Base-by-base conservation (phyloP, 2,329 filamentous ascomycete genomes). In the Ceratocystis smalleyi region DNA sequence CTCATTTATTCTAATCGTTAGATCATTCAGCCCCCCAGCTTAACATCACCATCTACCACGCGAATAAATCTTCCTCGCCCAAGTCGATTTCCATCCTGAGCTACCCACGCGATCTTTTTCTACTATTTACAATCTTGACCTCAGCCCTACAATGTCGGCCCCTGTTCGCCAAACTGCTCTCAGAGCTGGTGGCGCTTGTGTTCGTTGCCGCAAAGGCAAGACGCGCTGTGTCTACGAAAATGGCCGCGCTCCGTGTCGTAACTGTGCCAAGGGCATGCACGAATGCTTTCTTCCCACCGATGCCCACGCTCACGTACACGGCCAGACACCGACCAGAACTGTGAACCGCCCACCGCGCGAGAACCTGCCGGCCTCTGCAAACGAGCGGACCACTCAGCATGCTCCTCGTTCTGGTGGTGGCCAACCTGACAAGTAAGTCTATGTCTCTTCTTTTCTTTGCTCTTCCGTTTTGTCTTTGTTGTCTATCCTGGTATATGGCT, bases 141-240 rank as follows among this genome's bases (percentile, higher is more conserved):
- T 5, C 3, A 40, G 24, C 43, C 12, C 12, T 24, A 66, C 30
- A 54, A 80, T 80, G 78, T 75, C 78, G 69, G 72, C 79, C 68
- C 64, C 64, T n/a, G 77, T 80, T 70, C 79, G 81, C 73, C 79
- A 79, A 69, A 83, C 81, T 68, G 81, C 81, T 72, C 79, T 83
- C 64, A 77, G 81, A 71, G 81, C 81, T 72, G 81, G 81, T 71
- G 81, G 81, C 69, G 81, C 81, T 69, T 84, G 81, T 69, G 81
- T 83, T 68, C 80, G 81, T 73, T 84, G 81, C 73, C 80, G 81
- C 72, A 84, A 83, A 71, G 81, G 81, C 74, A 84, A 84, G 73
- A 84, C 81, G 62, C 83, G 83, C 70, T 84, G 81, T 68, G 81
- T 83, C 69, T 84, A 84, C 74, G 81, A 83, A 68, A 83, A 82